Base-by-base conservation (phyloP, 345 rosid species). In the Brassica rapa region DNA sequence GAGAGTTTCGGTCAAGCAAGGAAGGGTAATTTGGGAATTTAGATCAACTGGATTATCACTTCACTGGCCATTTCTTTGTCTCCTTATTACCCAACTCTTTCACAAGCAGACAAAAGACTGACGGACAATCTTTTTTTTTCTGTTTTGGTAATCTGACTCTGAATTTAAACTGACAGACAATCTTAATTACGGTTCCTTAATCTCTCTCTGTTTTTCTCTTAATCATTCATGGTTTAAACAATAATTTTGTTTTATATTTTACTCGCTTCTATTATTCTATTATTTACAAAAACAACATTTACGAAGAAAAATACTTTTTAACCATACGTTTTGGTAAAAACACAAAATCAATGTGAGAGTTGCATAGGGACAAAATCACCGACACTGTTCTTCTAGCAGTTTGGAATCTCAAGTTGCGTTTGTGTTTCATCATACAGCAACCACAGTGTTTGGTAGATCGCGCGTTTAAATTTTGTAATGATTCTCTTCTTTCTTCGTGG, bases 31-130 rank as follows among this genome's bases (percentile, higher is more conserved):
- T 49, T 67, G 14, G 74, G 11, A 46, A 67, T 6, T 46, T 41
- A 0, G 0, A 0, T 5, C 1, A 6, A 49, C 1, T 23, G 35
- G 21, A 7, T 70, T 3, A 24, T 65, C 55, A 46, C 24, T 59
- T 65, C 55, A 46, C 24, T 59, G 8, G 70, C 69, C 74, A 68
- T 49, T 10, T 81, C 77, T 55, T 57, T 76, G 83, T 81, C 83
- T 67, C 83, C 80, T 1, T 30, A 65, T 69, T 30, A 75, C 68
- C 61, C 62, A 80, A 80, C 79, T 69, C 46, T 56, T 8, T 14
- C 41, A 30, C 19, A 59, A 60, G 8, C 74, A 67, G 82, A 80
- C 82, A 73, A 32, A 39, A 21, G 0, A 27, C 72, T 57, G 61
- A 71, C 81, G 30, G 30, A 27, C 30, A 27, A 27, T 27, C 30